These are phyloP conservation scores for Zygoascus biomembranicola DNA, from an alignment of 805 yeast genomes.

Conservation along the genomic window DNA sequence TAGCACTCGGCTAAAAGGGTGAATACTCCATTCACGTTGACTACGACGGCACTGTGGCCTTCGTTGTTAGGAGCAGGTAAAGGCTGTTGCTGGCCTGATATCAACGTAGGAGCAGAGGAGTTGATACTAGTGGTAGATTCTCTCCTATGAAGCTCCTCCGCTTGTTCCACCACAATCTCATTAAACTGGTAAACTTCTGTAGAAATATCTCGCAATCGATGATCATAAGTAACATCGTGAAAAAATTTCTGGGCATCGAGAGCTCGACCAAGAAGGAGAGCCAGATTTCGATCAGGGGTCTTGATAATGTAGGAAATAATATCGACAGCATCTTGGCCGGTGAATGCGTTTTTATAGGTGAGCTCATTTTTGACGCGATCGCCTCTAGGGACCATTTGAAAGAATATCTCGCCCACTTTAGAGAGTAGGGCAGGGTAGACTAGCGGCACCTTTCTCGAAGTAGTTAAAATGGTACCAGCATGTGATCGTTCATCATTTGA, in stretches of 20 bases:
- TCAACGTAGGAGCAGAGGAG: neutral
- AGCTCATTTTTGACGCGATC: constrained; percentile 85
- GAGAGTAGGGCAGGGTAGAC: constrained; percentile 89
- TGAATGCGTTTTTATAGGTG: constrained; percentile 85
- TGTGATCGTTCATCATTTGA: constrained; percentile 10
- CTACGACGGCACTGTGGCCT: constrained; percentile 12
- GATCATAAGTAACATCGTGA: constrained; percentile 94
- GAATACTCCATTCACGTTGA: constrained; percentile 77
- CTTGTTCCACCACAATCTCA: constrained; percentile 19
- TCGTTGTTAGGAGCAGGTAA: neutral
- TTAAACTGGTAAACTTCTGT: constrained; percentile 79
- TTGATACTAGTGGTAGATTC: neutral
- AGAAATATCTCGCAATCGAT: constrained; percentile 78
- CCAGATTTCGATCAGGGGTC: constrained; percentile 86
- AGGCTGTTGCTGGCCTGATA: neutral
- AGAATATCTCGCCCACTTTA: constrained; percentile 70
- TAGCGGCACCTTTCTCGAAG: constrained; percentile 47
- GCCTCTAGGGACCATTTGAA: constrained; percentile 58
- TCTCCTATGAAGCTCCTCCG: constrained; percentile 3
- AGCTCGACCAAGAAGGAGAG: constrained; percentile 80
- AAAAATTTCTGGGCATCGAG: constrained; percentile 90
- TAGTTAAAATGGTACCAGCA: constrained; percentile 36
- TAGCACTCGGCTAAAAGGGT: constrained; percentile 90
- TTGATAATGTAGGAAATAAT: constrained; percentile 76
- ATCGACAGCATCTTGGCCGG: constrained; percentile 92